Base-by-base conservation (phyloP, 169 alveolate species). In the Plasmodium cynomolgi region DNA sequence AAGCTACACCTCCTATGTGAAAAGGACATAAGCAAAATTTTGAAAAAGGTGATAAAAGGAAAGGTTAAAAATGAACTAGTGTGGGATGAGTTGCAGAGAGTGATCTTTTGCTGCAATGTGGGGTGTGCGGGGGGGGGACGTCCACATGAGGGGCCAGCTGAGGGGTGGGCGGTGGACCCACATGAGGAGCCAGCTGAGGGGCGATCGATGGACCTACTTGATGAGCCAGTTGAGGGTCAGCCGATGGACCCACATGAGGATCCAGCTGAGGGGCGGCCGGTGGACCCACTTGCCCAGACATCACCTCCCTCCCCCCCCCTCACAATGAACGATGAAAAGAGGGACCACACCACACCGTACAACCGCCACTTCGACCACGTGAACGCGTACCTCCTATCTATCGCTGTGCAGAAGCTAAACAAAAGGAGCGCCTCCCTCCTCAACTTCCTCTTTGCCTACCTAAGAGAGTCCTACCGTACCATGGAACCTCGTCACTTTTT, bases 401-500 rank as follows among this genome's bases (percentile, higher is more conserved):
- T 88, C 41, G 94, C 94, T n/a, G 47, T 77, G 47, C 82, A 88
- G 81, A 62, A 39, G 23, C 71, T 80, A 41, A 88, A 88, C 73
- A 88, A 39, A 80, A 88, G 90, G 81, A 62, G 72, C 81, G 73
- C 83, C 9, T 5, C 23, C n/a, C 34, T 88, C 15, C 71, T 79
- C 47, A 88, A 44, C 72, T 88, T 88, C 20, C 44, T 88, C 31
- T 88, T 79, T 33, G 34, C 82, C 6, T 88, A 88, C 47, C 47
- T 88, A 26, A 58, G 71, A 23, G 41, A 37, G 15, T 58, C 31
- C 73, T 62, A 29, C 41, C n/a, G n/a, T 39, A 58, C 31, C 56
- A 88, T 88, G 33, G 90, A 88, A 37, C 94, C 94, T 39, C 41
- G 94, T 0, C 94, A 88, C 9, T 88, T 88, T 56, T 50, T 88